These are phyloP conservation scores for Quillaja saponaria DNA, from an alignment of 306 rosid species.

Conservation along the genomic window DNA sequence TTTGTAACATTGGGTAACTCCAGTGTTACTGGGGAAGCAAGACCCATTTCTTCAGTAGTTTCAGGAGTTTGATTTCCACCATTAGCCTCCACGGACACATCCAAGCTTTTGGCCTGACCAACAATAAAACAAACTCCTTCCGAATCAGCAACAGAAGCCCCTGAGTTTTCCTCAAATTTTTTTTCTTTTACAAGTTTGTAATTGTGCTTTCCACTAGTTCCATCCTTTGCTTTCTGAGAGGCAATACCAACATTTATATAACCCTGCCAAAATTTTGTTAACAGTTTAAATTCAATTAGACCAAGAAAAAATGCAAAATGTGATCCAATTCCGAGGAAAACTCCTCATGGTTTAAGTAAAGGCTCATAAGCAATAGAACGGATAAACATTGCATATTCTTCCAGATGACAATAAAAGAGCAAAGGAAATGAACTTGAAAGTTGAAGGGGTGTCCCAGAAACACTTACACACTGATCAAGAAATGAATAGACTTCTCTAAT, in stretches of 20 bases:
- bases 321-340: conserved; percentile 1
- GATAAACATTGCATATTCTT: conserved; percentile 7
- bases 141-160: conserved; percentile 74
- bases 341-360: conserved; percentile 14
- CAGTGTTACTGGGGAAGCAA: conserved; percentile 22
- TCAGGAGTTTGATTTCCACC: conserved; percentile 36
- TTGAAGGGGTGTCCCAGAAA: conserved; percentile 25
- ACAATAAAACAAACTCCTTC: conserved; percentile 91
- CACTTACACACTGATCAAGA: conserved; percentile 91
- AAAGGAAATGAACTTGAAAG: conserved; percentile 25
- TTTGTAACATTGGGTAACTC: conserved; percentile 39
- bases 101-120: conserved; percentile 64
- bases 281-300: conserved; percentile 24
- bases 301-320: conserved; percentile 6
- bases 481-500: conserved; percentile 85
- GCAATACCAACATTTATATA: conserved; percentile 96
- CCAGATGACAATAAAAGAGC: background rate
- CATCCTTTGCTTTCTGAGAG: conserved; percentile 68
- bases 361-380: background rate
- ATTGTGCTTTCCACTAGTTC: conserved; percentile 49
- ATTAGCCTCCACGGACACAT: conserved; percentile 42
- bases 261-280: conserved; percentile 65
- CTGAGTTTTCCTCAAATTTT: conserved; percentile 52
- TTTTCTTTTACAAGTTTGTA: conserved; percentile 67
- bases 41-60: conserved; percentile 39